phyloP scores from a whole-genome alignment of 345 rosid genomes.

The Eucalyptus cloeziana region DNA sequence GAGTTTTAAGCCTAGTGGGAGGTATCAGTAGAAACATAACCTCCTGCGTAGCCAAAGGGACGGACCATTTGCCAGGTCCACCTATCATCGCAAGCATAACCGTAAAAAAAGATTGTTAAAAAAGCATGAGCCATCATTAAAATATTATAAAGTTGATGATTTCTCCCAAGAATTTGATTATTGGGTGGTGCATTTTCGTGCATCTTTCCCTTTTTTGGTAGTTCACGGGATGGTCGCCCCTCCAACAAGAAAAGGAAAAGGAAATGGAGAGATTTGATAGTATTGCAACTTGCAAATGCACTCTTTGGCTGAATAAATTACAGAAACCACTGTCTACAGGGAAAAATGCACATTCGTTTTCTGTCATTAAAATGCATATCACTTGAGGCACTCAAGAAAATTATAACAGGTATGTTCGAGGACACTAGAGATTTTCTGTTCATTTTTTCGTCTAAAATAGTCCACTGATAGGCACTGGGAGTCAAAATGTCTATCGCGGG shows the following conservation, averaged over 20 bases:
- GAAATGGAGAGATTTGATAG: background rate
- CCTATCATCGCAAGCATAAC: background rate
- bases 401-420: background rate
- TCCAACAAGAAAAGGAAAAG: background rate
- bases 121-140: background rate
- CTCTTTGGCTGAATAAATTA: background rate
- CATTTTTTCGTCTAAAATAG: background rate
- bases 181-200: background rate
- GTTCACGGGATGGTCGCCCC: background rate
- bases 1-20: background rate
- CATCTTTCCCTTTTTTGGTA: background rate
- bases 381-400: background rate
- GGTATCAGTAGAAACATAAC: background rate
- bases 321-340: background rate
- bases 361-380: background rate
- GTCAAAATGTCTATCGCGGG: background rate
- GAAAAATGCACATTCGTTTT: background rate
- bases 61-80: background rate
- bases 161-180: background rate
- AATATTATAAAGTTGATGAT: background rate
- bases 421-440: background rate
- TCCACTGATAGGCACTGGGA: background rate
- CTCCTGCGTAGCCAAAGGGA: background rate
- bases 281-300: background rate
- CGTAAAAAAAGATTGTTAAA: background rate